Percentiles rank a stretch among this genome's conserved stretches.
Conservation (phyloP, 169 alveolate genomes). For the Eimeria necatrix region DNA sequence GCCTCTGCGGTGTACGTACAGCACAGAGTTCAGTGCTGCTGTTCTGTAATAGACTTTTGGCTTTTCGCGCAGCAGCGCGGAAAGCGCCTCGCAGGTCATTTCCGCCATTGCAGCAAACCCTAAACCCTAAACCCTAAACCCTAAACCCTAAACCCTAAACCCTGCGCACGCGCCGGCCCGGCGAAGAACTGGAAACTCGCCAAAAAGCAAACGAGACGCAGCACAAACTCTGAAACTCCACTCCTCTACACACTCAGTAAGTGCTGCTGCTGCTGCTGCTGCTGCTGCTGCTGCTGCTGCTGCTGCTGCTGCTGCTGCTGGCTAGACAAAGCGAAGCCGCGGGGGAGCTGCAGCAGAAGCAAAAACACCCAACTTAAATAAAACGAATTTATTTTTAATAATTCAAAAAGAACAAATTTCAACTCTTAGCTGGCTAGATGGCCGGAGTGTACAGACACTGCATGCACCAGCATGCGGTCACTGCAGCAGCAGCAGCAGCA, state of each 20-base stretch:
- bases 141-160: background rate
- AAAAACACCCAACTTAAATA: background rate
- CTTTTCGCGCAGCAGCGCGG: conserved; percentile 44
- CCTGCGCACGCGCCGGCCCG: too few species aligned
- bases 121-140: conserved; percentile 55
- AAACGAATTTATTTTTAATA: background rate
- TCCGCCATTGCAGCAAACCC: background rate
- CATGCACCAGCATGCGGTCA: background rate
- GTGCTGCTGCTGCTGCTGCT: too few species aligned
- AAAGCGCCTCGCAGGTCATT: conserved; percentile 31
- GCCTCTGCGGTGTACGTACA: conserved; percentile 93
- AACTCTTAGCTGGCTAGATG: background rate
- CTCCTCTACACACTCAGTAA: too few species aligned
- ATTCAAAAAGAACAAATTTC: background rate
- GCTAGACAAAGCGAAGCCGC: background rate
- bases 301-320: too few species aligned
- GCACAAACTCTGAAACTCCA: too few species aligned
- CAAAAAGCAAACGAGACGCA: too few species aligned
- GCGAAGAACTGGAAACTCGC: too few species aligned
- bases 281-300: too few species aligned
- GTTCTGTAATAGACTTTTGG: conserved; percentile 89
- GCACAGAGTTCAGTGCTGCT: conserved; percentile 92
- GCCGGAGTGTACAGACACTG: background rate
- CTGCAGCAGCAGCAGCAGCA: conserved; percentile 3
- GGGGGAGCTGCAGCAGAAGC: background rate